phyloP scores from a whole-genome alignment of 305 asterid species.

The Plantago lanceolata region DNA sequence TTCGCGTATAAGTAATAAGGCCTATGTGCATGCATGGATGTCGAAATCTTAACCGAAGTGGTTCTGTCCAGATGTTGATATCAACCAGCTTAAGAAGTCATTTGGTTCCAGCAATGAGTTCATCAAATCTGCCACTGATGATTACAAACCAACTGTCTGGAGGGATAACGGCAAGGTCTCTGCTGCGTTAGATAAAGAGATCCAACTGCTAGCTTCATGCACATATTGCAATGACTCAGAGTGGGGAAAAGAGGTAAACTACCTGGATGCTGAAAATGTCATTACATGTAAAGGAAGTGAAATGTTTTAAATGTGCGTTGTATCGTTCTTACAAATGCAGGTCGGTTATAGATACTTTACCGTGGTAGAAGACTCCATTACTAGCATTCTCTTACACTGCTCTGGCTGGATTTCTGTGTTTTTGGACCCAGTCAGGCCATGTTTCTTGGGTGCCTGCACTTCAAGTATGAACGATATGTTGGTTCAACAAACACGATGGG shows the following conservation, averaged over 20 bases:
- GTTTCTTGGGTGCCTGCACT: slow-evolving; percentile 53
- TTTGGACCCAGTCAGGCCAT: slow-evolving; percentile 39
- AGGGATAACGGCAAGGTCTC: slow-evolving; percentile 20
- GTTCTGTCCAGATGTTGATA: slow-evolving; percentile 28
- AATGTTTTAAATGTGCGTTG: not conserved
- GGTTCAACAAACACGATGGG: slow-evolving; percentile 55
- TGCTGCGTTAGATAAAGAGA: slow-evolving; percentile 22
- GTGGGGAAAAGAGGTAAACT: slow-evolving; percentile 45
- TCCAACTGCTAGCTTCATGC: slow-evolving; percentile 37
- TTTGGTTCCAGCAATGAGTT: slow-evolving; percentile 44
- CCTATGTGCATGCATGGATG: not conserved
- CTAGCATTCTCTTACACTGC: slow-evolving; percentile 44
- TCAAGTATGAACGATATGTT: slow-evolving; percentile 44
- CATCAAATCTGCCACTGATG: slow-evolving; percentile 27
- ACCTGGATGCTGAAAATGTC: slow-evolving; percentile 3
- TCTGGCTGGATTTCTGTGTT: slow-evolving; percentile 52
- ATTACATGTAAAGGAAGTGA: not conserved
- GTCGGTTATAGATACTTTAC: slow-evolving; percentile 51
- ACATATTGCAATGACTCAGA: slow-evolving; percentile 31
- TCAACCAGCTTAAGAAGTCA: slow-evolving; percentile 28
- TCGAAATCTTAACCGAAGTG: slow-evolving; percentile 4
- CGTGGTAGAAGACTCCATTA: slow-evolving; percentile 55
- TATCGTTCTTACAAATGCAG: slow-evolving; percentile 31
- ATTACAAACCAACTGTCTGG: slow-evolving; percentile 16
- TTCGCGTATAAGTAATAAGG: not conserved